Conservation (phyloP, 805 yeast genomes). For the Debaryomyces tyrocola region DNA sequence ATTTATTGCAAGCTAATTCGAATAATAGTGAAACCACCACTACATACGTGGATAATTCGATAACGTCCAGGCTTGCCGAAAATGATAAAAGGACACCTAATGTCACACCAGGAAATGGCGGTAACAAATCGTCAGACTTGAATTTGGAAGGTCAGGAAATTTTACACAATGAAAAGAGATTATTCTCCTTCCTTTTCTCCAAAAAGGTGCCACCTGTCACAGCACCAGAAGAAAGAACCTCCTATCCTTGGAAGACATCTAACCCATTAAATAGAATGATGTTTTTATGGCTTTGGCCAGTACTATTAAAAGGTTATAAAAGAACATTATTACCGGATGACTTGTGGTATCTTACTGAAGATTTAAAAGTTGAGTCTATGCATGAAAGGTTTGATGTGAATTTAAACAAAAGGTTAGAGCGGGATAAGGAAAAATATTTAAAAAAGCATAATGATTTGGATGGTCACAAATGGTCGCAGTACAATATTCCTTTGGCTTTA, state of each 20-base stretch:
- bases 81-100: background rate
- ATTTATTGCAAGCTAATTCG: background rate
- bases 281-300: conserved; percentile 42
- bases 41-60: conserved; percentile 2
- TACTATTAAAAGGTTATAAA: conserved; percentile 40
- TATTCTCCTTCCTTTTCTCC: conserved; percentile 51
- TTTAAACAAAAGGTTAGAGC: conserved; percentile 20
- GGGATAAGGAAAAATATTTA: conserved; percentile 19
- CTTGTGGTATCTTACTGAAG: conserved; percentile 35
- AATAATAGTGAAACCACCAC: conserved; percentile 4
- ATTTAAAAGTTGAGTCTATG: conserved; percentile 37
- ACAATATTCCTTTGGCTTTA: conserved; percentile 43
- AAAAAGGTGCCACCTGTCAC: conserved; percentile 54
- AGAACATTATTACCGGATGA: conserved; percentile 39
- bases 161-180: conserved; percentile 47
- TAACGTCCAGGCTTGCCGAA: background rate
- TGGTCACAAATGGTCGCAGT: conserved; percentile 40
- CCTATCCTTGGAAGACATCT: conserved; percentile 45
- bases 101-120: background rate
- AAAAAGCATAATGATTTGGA: conserved; percentile 14
- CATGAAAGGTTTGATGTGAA: conserved; percentile 26
- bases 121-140: background rate
- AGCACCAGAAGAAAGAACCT: conserved; percentile 47
- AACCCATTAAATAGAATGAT: conserved; percentile 42
- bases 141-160: conserved; percentile 21